Evolutionary conservation across 768 basidiomycete genomes (phyloP), one percentile per base, ranked within the genome.

Genomic region (Megacollybia marginata): DNA sequence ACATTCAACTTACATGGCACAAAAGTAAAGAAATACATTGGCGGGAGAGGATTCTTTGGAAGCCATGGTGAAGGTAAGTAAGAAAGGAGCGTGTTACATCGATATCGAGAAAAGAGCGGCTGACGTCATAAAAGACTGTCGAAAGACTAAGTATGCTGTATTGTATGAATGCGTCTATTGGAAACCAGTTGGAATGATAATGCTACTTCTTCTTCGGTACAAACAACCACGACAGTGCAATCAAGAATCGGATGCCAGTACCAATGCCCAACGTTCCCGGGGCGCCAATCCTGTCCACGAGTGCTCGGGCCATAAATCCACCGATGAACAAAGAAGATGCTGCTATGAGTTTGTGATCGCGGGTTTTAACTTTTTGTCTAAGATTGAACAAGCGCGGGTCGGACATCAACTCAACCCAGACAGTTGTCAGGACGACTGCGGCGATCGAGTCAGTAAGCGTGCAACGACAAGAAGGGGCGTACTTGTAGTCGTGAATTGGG

Each of bases 331-430:
- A 75, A n/a, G 76, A 62, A 33, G 66, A 28, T 48, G 86, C 80
- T 3, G 81, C 88, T 57, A 87, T 69, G 42, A 81, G 59, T 60
- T 83, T 82, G 65, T 88, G 81, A 62, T 92, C 88, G 44, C 88
- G 81, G 1, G 82, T 71, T 9, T 61, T 62, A 53, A 86, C 74
- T 46, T 66, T 66, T 46, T 75, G 68, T 36, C 73, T 72, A 43
- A 78, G 49, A 20, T 72, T 58, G 72, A 92, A 85, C 18, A 94
- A 76, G 44, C 78, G 66, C 0, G 90, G 90, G 62, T 91, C 88
- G 46, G 83, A 82, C 75, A 88, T 76, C 44, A 93, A 78, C 57
- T 93, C 91, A 55, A 90, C 88, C 89, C 89, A 93, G 50, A 91
- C 78, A 15, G 87, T 88, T 13, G 91, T 93, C 9, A 93, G 72